These are phyloP conservation scores for Fusarium cicatricum DNA, from an alignment of 2,329 filamentous ascomycete species.

Conservation along the genomic window DNA sequence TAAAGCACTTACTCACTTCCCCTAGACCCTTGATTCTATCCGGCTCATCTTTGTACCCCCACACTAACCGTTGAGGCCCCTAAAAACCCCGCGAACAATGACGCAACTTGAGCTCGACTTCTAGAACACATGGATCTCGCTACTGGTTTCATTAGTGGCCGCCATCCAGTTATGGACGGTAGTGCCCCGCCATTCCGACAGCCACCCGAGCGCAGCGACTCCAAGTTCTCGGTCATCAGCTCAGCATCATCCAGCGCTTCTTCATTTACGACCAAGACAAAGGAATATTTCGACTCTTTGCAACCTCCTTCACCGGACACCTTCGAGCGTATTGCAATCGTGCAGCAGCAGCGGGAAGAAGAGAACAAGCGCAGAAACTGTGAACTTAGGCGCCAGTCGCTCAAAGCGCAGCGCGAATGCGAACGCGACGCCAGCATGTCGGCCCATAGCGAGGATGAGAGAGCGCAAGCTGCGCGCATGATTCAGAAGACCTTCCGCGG, in stretches of 20 bases:
- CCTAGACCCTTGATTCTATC: conserved; percentile 1
- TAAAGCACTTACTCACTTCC: neutral
- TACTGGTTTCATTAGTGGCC: conserved; percentile 27
- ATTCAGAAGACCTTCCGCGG: conserved; percentile 81
- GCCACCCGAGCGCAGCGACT: conserved; percentile 12
- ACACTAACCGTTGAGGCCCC: neutral
- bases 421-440: conserved; percentile 26
- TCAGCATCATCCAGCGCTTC: conserved; percentile 27
- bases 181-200: conserved; percentile 30
- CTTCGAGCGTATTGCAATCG: conserved; percentile 57
- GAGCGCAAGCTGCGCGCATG: conserved; percentile 59
- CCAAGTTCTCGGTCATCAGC: conserved; percentile 28
- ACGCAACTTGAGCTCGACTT: conserved; percentile 34
- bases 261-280: conserved; percentile 39
- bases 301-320: conserved; percentile 56
- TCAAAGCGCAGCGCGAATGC: conserved; percentile 42
- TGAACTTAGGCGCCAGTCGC: conserved; percentile 48
- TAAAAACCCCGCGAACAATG: conserved; percentile 31
- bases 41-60: neutral
- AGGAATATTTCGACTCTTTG: conserved; percentile 61
- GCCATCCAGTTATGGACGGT: conserved; percentile 7
- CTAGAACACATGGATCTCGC: conserved; percentile 30
- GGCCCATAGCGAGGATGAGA: conserved; percentile 27
- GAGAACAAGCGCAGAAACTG: conserved; percentile 53
- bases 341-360: conserved; percentile 58